Base-by-base conservation (phyloP, 2,329 filamentous ascomycete genomes). In the Ceratocystis alfenasii region DNA sequence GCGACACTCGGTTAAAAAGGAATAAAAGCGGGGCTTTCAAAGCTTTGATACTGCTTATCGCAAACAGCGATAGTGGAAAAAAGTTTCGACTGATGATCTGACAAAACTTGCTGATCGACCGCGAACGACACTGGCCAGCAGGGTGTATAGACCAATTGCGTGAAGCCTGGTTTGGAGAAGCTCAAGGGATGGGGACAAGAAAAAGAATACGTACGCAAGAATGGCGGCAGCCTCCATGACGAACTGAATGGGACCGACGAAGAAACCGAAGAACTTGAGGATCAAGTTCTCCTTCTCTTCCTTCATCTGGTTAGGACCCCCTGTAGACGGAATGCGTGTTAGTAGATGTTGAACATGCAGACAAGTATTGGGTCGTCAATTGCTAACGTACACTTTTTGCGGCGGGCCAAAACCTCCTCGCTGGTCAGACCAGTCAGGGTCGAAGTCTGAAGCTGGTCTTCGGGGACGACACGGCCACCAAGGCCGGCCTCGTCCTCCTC, bases 211-310 rank as follows among this genome's bases (percentile, higher is more conserved):
- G 69, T 87, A 89, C 74, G 90, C 90, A 67, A 95, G 82, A 73
- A 92, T 80, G 71, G 88, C 88, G 69, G 89, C 88, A 76, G 84
- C 82, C 85, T 93, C 89, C 90, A 95, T 95, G 74, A 95, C 90
- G 76, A 93, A 93, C 75, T 95, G 90, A 70, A 95, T 93, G 28
- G 91, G 91, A 70, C 91, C 91, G 66, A 94, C 80, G 75, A 95
- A 95, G 79, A 89, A 94, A 71, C 82, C 81, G 72, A 85, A 76
- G 76, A 95, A 95, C 80, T 95, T 94, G 72, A 94, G 81, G 68
- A 92, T 76, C 67, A 91, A 73, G 73, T 92, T 95, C 77, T 91
- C 87, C 78, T 90, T 91, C 79, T 93, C 88, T 78, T 95, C 89
- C 77, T 89, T 91, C 88, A 95, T 90, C 75, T 90, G 86, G 75